Evolutionary conservation across 805 yeast species (phyloP).

Genomic region (Scheffersomyces lignosus): DNA sequence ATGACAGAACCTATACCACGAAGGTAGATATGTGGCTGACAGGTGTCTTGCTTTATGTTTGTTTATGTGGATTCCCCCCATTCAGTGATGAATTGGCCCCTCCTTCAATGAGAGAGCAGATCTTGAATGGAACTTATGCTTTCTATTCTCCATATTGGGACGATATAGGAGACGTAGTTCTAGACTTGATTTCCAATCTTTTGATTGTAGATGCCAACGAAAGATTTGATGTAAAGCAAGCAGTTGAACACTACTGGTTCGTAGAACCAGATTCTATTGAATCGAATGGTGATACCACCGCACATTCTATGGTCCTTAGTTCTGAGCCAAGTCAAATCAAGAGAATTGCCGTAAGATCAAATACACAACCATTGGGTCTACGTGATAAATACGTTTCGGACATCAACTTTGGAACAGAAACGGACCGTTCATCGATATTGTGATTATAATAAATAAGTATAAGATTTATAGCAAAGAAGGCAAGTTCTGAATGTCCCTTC

Average conservation of each 20-base stretch:
- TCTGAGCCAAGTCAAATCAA: too few species aligned
- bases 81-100: slow-evolving; percentile 82
- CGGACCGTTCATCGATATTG: background rate
- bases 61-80: slow-evolving; percentile 84
- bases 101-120: slow-evolving; percentile 75
- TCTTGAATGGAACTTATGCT: slow-evolving; percentile 63
- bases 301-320: too few species aligned
- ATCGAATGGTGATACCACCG: too few species aligned
- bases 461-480: slow-evolving; percentile 1
- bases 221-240: slow-evolving; percentile 40
- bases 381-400: background rate
- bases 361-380: background rate
- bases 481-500: slow-evolving; percentile 9
- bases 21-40: slow-evolving; percentile 82
- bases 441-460: too few species aligned
- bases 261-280: slow-evolving; percentile 17
- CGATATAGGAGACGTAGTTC: slow-evolving; percentile 58
- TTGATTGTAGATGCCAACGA: slow-evolving; percentile 53
- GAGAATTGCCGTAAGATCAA: too few species aligned
- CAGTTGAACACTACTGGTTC: slow-evolving; percentile 49
- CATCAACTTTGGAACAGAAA: background rate
- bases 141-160: slow-evolving; percentile 84
- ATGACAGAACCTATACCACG: slow-evolving; percentile 60
- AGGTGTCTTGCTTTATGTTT: slow-evolving; percentile 75
- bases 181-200: slow-evolving; percentile 64